Conservation (phyloP, 1,284 basidiomycete genomes). For the Rhodotorula mucilaginosa region DNA sequence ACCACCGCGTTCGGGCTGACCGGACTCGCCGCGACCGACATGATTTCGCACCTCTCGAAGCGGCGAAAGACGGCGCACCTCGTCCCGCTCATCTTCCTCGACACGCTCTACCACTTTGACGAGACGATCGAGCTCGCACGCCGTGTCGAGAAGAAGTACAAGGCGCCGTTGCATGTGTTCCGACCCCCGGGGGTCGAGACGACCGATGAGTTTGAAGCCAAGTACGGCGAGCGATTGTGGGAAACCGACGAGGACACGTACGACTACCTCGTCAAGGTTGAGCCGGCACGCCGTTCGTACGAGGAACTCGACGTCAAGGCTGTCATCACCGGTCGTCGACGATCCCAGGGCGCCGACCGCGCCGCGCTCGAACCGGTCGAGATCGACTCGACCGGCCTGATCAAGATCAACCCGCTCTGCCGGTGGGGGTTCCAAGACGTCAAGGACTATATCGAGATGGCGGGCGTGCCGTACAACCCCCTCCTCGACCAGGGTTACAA, state of each 20-base stretch:
- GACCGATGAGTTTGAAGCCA: slow-evolving; percentile 72
- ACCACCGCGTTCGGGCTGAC: slow-evolving; percentile 93
- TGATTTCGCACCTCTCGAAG: slow-evolving; percentile 73
- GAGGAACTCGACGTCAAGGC: slow-evolving; percentile 73
- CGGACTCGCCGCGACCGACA: slow-evolving; percentile 83
- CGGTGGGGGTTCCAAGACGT: slow-evolving; percentile 84
- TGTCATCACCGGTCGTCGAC: slow-evolving; percentile 89
- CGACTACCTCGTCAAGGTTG: slow-evolving; percentile 93
- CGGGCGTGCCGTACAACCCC: slow-evolving; percentile 85
- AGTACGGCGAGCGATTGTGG: slow-evolving; percentile 82
- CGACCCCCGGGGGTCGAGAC: slow-evolving; percentile 71
- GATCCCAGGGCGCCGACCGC: slow-evolving; percentile 86
- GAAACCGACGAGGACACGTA: slow-evolving; percentile 83
- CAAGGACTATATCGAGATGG: slow-evolving; percentile 77
- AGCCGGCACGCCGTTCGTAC: slow-evolving; percentile 88
- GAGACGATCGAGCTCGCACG: slow-evolving; percentile 87
- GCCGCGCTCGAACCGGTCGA: slow-evolving; percentile 80
- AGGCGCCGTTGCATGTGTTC: slow-evolving; percentile 71
- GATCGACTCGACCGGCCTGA: slow-evolving; percentile 82
- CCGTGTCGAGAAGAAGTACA: slow-evolving; percentile 73
- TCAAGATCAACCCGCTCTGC: slow-evolving; percentile 94
- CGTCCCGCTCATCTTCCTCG: slow-evolving; percentile 73
- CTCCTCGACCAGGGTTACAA: slow-evolving; percentile 88
- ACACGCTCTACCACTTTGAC: slow-evolving; percentile 93
- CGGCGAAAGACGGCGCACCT: slow-evolving; percentile 47